phyloP scores from a whole-genome alignment of 768 basidiomycete species.

The Pisolithus orientalis region DNA sequence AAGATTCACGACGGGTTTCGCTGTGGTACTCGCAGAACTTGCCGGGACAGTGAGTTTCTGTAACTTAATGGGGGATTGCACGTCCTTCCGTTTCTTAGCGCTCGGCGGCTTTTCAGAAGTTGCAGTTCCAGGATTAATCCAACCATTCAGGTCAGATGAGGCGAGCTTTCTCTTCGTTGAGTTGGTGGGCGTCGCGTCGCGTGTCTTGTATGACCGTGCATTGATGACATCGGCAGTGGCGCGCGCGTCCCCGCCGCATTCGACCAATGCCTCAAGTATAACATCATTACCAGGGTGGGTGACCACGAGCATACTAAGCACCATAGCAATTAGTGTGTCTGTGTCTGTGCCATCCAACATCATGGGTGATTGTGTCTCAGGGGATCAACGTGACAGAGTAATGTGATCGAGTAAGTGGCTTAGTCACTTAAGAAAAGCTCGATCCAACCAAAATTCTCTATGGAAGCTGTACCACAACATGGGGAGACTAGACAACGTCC shows the following conservation, averaged over 20 bases:
- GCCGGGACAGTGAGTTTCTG: slow-evolving; percentile 14
- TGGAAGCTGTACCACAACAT: neutral
- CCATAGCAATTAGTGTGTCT: slow-evolving; percentile 60
- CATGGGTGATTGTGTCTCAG: slow-evolving; percentile 9
- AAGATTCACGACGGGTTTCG: slow-evolving; percentile 38
- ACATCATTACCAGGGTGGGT: slow-evolving; percentile 30
- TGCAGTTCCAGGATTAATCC: slow-evolving; percentile 38
- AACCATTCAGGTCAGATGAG: slow-evolving; percentile 40
- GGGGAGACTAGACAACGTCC: neutral
- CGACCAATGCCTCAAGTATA: slow-evolving; percentile 55
- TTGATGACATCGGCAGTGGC: slow-evolving; percentile 41
- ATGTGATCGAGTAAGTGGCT: neutral
- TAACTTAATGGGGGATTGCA: neutral
- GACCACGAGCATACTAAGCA: slow-evolving; percentile 48
- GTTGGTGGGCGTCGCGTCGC: slow-evolving; percentile 8
- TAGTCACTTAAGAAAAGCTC: neutral
- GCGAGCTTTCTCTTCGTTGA: slow-evolving; percentile 44
- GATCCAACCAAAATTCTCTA: too few relatives aligned
- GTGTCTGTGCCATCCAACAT: slow-evolving; percentile 39
- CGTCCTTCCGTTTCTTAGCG: slow-evolving; percentile 11
- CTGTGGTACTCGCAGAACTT: slow-evolving; percentile 8
- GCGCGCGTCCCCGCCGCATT: slow-evolving; percentile 50
- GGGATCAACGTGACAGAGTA: neutral
- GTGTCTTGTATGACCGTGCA: slow-evolving; percentile 7
- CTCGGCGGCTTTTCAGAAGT: slow-evolving; percentile 15